Evolutionary conservation across 2,329 filamentous ascomycete genomes (phyloP), one percentile per base, ranked within the genome.

Genomic region (Eutypa lata): DNA sequence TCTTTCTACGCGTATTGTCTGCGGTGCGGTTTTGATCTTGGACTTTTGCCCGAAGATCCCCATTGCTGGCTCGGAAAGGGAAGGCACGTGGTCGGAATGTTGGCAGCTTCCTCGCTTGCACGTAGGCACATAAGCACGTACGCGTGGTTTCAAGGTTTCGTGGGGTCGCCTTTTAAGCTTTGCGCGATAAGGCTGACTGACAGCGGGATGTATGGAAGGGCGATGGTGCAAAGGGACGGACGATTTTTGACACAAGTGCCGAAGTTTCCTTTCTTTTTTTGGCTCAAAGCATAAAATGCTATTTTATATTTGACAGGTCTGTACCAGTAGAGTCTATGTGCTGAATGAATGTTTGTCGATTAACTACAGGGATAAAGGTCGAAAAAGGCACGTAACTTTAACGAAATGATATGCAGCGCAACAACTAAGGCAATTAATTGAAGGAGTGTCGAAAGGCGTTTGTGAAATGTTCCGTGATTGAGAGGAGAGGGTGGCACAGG

Each of bases 1-100:
- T 58, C 76, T 78, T 64, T 82, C 78, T 61, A 80, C 76, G 55
- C 78, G 76, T 60, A 81, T 75, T 54, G 73, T 74, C 52, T 76
- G 74, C 50, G 74, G 71, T 56, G 78, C 74, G 58, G 74, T 69
- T 68, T 81, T 80, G 69, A 79, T 76, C 64, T 79, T 82, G 57
- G 71, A 66, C 53, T 74, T 75, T 53, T 72, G 66, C 57, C 69
- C 68, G 53, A 76, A 70, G 54, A 76, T 72, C 46, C 70, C 71
- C 73, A 76, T 76, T n/a, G n/a, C n/a, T n/a, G 48, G 53, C 57
- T 54, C n/a, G 22, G 13, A 31, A 31, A 31, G 26, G 21, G 24
- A 33, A 16, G 37, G 48, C 16, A 21, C 7, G 38, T 21, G 19
- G 38, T 22, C 13, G 19, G n/a, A n/a, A n/a, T n/a, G n/a, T n/a